A percentile compares a stretch with the other conserved stretches of the same genome.
Conservation (phyloP, 345 rosid genomes). For the Garcia nutans region DNA sequence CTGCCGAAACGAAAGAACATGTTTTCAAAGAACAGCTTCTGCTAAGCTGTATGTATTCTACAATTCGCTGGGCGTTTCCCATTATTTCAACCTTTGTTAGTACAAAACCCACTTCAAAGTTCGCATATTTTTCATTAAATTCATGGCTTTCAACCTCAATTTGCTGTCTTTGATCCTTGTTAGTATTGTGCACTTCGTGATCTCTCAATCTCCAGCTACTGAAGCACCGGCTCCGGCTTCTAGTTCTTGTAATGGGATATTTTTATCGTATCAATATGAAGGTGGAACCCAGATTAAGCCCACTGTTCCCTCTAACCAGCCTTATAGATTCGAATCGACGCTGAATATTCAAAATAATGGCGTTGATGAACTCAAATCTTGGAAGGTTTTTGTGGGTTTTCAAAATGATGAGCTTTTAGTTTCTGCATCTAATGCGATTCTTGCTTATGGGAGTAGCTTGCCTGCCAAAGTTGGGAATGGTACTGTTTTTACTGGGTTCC, state of each 20-base stretch:
- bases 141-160: constrained; percentile 29
- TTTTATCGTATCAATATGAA: constrained; percentile 54
- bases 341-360: constrained; percentile 74
- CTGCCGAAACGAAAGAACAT: neutral
- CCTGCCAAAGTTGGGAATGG: constrained; percentile 83
- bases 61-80: constrained; percentile 1
- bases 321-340: constrained; percentile 81
- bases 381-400: constrained; percentile 76
- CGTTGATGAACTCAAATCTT: constrained; percentile 61
- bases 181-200: constrained; percentile 28
- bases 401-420: constrained; percentile 69
- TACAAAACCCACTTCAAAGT: neutral
- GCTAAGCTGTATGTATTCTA: constrained; percentile 7
- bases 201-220: constrained; percentile 39
- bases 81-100: neutral
- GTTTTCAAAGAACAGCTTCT: constrained; percentile 8
- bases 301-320: constrained; percentile 53
- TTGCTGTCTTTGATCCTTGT: constrained; percentile 12
- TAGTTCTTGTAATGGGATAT: constrained; percentile 65
- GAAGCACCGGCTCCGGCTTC: constrained; percentile 53
- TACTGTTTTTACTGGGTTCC: constrained; percentile 72
- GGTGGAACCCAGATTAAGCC: constrained; percentile 62
- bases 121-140: too few species aligned
- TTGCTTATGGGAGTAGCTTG: constrained; percentile 62
- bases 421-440: constrained; percentile 68